Base-by-base conservation (phyloP, 192 early-diverging fungal species). In the Linnemannia zychae region DNA sequence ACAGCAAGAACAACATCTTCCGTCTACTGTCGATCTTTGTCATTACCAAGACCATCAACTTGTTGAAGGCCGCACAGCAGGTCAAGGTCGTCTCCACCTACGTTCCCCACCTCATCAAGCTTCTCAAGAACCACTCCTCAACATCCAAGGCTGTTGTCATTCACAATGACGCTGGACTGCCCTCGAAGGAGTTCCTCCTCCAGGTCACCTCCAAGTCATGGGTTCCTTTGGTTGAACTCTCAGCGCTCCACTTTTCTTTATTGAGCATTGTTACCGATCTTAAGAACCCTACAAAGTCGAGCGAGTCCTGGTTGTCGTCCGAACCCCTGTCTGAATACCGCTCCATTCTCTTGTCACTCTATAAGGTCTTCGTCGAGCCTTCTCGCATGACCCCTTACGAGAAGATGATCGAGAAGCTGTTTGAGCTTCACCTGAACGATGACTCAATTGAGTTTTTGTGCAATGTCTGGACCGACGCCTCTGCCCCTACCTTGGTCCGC, bases 401-500 rank as follows among this genome's bases (percentile, higher is more conserved):
- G 47, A 37, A 74, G 47, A 87, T 87, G 71, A 71, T 89, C 22
- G 73, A 82, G 28, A 75, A 83, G 65, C 70, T 92, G 20, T 87
- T 92, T 50, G 72, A 76, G 40, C 22, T 52, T 22, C 89, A 90
- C 37, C 53, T 90, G 31, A 74, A 76, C 22, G 77, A 79, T 20
- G 80, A 87, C 57, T 66, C 79, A 0, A 65, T 90, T n/a, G 76
- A 87, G 34, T 92, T 92, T 49, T 77, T 90, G 31, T 85, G 80
- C 49, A 87, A 77, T 38, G 44, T 87, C 17, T 92, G 89, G 91
- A 88, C 83, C 22, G 66, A 80, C 37, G 38, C 49, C 50, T 50
- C 65, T n/a, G 75, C 75, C 31, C 40, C 36, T 3, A 60, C 67
- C 48, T 65, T 76, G 76, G 85, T 83, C 50, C 89, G 86, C 57